phyloP scores from a whole-genome alignment of 139 green algal genomes.

The Closterium sp. region DNA sequence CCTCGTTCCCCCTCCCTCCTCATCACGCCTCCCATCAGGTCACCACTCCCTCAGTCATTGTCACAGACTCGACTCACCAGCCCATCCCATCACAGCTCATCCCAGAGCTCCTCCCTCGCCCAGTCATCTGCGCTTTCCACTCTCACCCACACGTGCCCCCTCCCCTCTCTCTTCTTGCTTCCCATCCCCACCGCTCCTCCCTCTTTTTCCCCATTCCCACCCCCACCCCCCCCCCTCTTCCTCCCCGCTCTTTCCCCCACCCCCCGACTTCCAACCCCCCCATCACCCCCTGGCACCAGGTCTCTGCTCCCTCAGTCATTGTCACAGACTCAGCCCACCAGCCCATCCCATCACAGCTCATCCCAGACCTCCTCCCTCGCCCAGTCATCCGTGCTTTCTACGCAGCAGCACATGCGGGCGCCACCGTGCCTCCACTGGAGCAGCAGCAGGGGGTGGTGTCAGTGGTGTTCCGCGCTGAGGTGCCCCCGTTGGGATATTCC shows the following conservation, averaged over 20 bases:
- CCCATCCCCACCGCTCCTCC: neutral
- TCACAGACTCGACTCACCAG: too few species aligned
- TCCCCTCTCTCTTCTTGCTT: neutral
- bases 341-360: too few species aligned
- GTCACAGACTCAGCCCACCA: too few species aligned
- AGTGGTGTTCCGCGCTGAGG: slow-evolving; percentile 25
- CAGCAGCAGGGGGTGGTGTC: neutral
- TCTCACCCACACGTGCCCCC: too few species aligned
- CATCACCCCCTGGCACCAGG: neutral
- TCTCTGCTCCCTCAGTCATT: too few species aligned
- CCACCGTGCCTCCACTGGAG: neutral
- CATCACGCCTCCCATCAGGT: neutral
- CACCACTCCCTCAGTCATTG: too few species aligned
- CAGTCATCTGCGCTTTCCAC: too few species aligned
- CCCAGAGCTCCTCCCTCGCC: neutral
- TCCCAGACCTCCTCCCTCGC: too few species aligned
- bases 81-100: neutral
- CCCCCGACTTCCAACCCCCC: too few species aligned
- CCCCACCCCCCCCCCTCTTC: too few species aligned
- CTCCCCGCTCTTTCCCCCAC: too few species aligned
- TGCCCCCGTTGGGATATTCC: slow-evolving; percentile 26
- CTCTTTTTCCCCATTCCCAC: too few species aligned
- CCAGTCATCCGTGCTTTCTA: slow-evolving; percentile 9
- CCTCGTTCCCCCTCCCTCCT: neutral
- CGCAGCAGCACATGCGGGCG: slow-evolving; percentile 9